These are phyloP conservation scores for Crinitomyces ghanaensis DNA, from an alignment of 805 yeast genomes.

Conservation along the genomic window DNA sequence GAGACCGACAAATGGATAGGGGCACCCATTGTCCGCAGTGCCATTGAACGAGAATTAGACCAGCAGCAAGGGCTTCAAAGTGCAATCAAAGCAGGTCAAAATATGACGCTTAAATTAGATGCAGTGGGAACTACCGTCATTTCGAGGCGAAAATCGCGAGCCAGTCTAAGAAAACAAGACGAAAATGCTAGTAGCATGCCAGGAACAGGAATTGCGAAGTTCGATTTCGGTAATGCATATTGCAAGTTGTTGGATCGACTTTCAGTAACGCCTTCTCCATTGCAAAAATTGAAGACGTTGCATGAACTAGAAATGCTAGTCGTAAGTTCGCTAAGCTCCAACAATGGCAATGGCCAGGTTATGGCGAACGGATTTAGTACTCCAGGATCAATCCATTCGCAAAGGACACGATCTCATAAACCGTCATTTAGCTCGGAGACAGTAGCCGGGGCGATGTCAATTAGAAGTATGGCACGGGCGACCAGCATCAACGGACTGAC, in stretches of 20 bases:
- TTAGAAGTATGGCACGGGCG: conserved; percentile 4
- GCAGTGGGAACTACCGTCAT: background rate
- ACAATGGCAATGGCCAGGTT: conserved; percentile 1
- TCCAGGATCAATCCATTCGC: conserved; percentile 14
- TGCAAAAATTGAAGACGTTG: conserved; percentile 17
- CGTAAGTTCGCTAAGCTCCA: conserved; percentile 14
- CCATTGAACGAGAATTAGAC: conserved; percentile 8
- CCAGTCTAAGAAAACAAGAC: too few relatives aligned
- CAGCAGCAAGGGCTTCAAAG: conserved; percentile 7
- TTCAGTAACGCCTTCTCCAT: conserved; percentile 19
- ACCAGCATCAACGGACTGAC: conserved; percentile 11
- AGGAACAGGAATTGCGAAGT: conserved; percentile 1
- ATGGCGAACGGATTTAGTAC: conserved; percentile 6
- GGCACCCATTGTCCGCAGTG: conserved; percentile 10
- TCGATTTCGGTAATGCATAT: conserved; percentile 18
- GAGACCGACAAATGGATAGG: conserved; percentile 26
- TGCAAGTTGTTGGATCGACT: conserved; percentile 14
- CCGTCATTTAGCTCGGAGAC: conserved; percentile 15
- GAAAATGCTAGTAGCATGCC: too few relatives aligned
- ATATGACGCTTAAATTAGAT: conserved; percentile 2
- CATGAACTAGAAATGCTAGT: conserved; percentile 19
- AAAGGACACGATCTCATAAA: conserved; percentile 11
- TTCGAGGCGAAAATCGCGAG: conserved; percentile 1
- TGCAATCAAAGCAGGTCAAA: conserved; percentile 9
- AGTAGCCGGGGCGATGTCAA: conserved; percentile 2